phyloP scores from a whole-genome alignment of 768 basidiomycete species.

The Panaeolus cyanescens region DNA sequence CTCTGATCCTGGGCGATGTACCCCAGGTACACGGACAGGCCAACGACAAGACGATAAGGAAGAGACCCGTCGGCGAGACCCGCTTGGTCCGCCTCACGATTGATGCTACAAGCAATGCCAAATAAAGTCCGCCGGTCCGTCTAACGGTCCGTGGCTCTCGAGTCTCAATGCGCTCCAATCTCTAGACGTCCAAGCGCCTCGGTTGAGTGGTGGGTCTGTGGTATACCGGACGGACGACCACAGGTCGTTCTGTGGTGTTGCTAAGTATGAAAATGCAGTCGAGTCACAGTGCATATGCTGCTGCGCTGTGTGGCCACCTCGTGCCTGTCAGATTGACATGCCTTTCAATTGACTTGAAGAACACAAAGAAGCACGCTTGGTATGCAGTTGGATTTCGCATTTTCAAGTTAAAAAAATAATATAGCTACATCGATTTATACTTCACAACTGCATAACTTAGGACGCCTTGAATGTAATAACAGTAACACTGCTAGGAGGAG shows the following conservation, averaged over 20 bases:
- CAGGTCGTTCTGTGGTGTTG: background rate
- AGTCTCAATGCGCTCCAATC: background rate
- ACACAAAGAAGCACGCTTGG: background rate
- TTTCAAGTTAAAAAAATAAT: too few relatives aligned
- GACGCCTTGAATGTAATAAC: too few relatives aligned
- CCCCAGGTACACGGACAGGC: constrained; percentile 29
- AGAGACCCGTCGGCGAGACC: constrained; percentile 25
- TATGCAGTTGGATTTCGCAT: background rate
- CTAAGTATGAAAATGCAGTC: background rate
- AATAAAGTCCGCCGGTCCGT: constrained; percentile 4
- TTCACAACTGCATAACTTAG: too few relatives aligned
- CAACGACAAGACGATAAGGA: constrained; percentile 22
- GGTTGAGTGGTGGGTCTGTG: constrained; percentile 2
- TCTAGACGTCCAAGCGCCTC: constrained; percentile 2
- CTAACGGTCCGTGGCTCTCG: constrained; percentile 1
- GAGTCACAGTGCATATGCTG: background rate
- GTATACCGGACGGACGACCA: background rate
- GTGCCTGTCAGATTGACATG: background rate
- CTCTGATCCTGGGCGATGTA: constrained; percentile 32
- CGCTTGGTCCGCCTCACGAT: constrained; percentile 18
- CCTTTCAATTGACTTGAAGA: background rate
- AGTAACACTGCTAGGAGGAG: too few relatives aligned
- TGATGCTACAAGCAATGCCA: background rate
- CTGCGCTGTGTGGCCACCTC: background rate
- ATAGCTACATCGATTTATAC: too few relatives aligned